Evolutionary conservation across 768 basidiomycete species (phyloP), one percentile per base, ranked within the genome.

Genomic region (Termitomyces sp.): DNA sequence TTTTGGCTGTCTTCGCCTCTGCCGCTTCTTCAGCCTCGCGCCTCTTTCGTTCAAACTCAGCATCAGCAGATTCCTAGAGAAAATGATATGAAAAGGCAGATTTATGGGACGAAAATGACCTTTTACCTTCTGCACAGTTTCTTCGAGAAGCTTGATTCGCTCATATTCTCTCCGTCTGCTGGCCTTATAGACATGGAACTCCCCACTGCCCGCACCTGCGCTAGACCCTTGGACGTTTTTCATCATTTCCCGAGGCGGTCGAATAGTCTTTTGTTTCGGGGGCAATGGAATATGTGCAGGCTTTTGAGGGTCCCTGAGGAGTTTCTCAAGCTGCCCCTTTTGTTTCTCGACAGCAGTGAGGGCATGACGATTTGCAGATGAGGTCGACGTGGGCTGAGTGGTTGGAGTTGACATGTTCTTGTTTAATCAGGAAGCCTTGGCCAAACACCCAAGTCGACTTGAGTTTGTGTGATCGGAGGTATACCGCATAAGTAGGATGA

Each of bases 141-240:
- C 95, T 62, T 95, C 93, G 77, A 99, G 83, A 14, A 96, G 66
- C 76, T 92, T 95, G 58, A 98, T 70, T 58, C 97, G 78, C 73
- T 99, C 97, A 67, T 98, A 98, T 76, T 99, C 97, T 67, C 96
- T 81, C 69, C 96, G 81, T 62, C 97, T 77, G 63, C 88, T 87
- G 18, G 96, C 95, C 70, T 98, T 98, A 78, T 98, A 99, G 0
- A 99, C 97, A 70, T 99, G 97, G 69, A 98, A 98, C 73, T 96
- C 95, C 46, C 96, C 96, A 58, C 91, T 93, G 53, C 97, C 97
- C 18, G 97, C 97, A 48, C 96, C 97, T 7, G 97, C 95, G 72
- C 92, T 93, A 16, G 93, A 95, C 0, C 97, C 97, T 72, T 98
- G 95, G 7, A 99, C 96, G 66, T 98, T 98, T 82, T 97, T 98